Conservation (phyloP, 169 alveolate species). For the Cryptosporidium andersoni region DNA sequence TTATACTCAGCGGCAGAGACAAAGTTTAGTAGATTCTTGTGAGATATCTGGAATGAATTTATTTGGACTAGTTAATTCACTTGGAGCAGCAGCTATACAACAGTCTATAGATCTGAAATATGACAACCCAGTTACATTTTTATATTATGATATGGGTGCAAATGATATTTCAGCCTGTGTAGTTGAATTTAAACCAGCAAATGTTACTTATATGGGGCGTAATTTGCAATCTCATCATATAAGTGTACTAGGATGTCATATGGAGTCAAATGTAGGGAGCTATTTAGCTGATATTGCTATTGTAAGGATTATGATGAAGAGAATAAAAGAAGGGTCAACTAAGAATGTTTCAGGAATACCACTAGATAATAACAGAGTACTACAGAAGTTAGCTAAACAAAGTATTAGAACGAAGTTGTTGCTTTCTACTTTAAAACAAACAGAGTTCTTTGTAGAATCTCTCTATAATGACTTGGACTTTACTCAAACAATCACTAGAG, state of each 20-base stretch:
- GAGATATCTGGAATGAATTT: slow-evolving; percentile 77
- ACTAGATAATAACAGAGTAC: slow-evolving; percentile 28
- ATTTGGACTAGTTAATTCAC: slow-evolving; percentile 73
- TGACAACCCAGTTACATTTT: slow-evolving; percentile 32
- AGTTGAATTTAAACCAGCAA: slow-evolving; percentile 41
- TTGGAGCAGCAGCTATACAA: slow-evolving; percentile 77
- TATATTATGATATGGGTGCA: slow-evolving; percentile 66
- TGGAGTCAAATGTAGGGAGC: slow-evolving; percentile 43
- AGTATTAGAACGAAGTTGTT: slow-evolving; percentile 57
- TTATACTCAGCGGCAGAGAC: slow-evolving; percentile 71
- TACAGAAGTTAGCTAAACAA: slow-evolving; percentile 56
- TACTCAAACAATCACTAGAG: slow-evolving; percentile 69
- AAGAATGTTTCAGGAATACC: slow-evolving; percentile 52
- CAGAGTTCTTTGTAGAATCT: slow-evolving; percentile 64
- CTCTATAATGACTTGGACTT: slow-evolving; percentile 54
- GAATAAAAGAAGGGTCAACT: slow-evolving; percentile 22
- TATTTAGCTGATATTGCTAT: slow-evolving; percentile 60
- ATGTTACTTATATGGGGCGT: slow-evolving; percentile 55
- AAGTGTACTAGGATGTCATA: slow-evolving; percentile 43
- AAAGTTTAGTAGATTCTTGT: slow-evolving; percentile 74
- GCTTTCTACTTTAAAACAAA: slow-evolving; percentile 53
- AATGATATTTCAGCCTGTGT: slow-evolving; percentile 54
- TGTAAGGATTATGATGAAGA: slow-evolving; percentile 1
- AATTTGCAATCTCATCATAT: slow-evolving; percentile 34
- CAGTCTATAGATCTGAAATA: slow-evolving; percentile 75